Evolutionary conservation across 805 yeast genomes (phyloP).

Genomic region (Alloascoidea hylecoeti): DNA sequence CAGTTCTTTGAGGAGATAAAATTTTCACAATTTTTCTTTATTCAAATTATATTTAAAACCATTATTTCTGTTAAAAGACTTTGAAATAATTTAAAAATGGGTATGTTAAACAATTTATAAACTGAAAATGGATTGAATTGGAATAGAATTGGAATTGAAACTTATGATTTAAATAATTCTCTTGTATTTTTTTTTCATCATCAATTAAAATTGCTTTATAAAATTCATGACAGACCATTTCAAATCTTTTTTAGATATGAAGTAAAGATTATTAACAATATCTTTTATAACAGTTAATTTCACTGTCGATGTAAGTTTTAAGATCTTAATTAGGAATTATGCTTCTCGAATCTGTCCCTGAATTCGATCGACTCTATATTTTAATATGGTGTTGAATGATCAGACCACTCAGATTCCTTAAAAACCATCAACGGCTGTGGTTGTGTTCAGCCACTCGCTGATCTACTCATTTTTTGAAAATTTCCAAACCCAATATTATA

Average conservation of each 20-base stretch:
- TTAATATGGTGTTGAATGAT: background rate
- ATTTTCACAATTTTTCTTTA: no score
- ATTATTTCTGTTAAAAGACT: no score
- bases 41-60: no score
- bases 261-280: background rate
- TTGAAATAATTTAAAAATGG: no score
- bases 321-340: background rate
- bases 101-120: no score
- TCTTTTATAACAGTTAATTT: constrained; percentile 10
- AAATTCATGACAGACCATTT: background rate
- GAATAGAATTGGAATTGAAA: background rate
- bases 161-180: background rate
- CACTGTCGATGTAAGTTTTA: constrained; percentile 13
- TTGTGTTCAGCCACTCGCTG: background rate
- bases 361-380: no score
- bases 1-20: no score
- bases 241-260: background rate
- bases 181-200: background rate
- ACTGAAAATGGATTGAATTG: no score
- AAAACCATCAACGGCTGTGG: background rate
- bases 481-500: background rate
- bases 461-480: background rate
- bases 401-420: background rate
- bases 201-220: background rate
- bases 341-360: no score